Conservation (phyloP, 371 early-diverging fungal species). For the Sporodiniella umbellata region DNA sequence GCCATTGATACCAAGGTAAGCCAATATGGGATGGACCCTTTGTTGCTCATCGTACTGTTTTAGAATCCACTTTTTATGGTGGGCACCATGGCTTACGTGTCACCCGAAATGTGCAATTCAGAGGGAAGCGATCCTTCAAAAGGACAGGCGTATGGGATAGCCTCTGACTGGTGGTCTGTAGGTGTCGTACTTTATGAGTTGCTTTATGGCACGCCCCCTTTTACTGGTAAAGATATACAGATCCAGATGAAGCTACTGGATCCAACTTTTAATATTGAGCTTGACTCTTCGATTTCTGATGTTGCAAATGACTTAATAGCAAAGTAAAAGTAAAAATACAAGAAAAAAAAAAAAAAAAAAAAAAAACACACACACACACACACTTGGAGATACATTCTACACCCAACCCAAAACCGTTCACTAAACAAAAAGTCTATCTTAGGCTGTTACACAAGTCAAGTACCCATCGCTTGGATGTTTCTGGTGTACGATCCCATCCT, state of each 20-base stretch:
- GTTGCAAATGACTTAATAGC: constrained; percentile 80
- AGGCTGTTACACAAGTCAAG: constrained; percentile 77
- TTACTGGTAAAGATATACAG: constrained; percentile 57
- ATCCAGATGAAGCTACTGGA: constrained; percentile 86
- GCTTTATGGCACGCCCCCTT: constrained; percentile 36
- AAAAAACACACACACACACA: too few species aligned
- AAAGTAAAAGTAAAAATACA: constrained; percentile 38
- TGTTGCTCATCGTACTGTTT: constrained; percentile 2
- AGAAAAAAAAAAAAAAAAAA: neutral
- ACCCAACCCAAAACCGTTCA: neutral
- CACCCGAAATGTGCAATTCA: constrained; percentile 75
- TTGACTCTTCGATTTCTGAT: constrained; percentile 63
- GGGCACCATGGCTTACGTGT: constrained; percentile 96
- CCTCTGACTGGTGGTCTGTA: constrained; percentile 99
- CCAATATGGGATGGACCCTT: too few species aligned
- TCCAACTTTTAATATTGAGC: constrained; percentile 61
- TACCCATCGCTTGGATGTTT: constrained; percentile 64
- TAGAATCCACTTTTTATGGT: constrained; percentile 39
- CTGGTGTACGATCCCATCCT: constrained; percentile 77
- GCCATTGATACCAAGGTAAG: constrained; percentile 36
- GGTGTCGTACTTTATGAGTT: constrained; percentile 97
- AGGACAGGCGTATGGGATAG: constrained; percentile 81
- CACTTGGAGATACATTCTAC: too few species aligned
- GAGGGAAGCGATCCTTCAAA: constrained; percentile 46
- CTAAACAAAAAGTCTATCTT: neutral